Base-by-base conservation (phyloP, 164 flowering plant species). In the Sextonia rubra region DNA sequence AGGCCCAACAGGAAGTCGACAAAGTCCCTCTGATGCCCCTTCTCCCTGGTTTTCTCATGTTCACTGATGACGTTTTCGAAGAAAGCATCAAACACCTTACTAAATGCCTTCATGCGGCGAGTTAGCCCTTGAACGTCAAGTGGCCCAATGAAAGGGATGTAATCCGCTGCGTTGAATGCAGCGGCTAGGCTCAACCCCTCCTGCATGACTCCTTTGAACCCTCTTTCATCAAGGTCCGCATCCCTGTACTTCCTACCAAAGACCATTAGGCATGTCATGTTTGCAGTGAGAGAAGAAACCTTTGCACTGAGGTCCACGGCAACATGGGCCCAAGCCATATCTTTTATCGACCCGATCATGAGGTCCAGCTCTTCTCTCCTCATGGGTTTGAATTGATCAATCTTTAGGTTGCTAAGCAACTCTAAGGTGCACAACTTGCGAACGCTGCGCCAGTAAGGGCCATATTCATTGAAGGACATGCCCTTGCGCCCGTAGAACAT, bases 201-300 rank as follows among this genome's bases (percentile, higher is more conserved):
- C 18, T 79, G 81, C 27, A 87, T 78, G 56, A 83, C 76, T 30
- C 70, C 77, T 18, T 77, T 79, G 68, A 86, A 87, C 3, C 89
- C 86, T 20, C 71, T 82, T 76, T 81, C 79, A 49, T 80, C 82
- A 18, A 82, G 64, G 0, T 85, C 84, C 66, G 77, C 47, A 37
- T 82, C 82, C 37, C 25, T 65, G 66, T 75, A 82, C 71, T 86
- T 86, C 80, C 79, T 85, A 23, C 90, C 90, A 63, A 87, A 72
- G 20, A 84, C 79, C 88, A 85, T 84, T 62, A 23, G 7, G 25
- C 81, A 85, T 23, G 78, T 74, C 77, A 80, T 77, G 30, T 76
- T 69, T 1, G 77, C 71, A 29, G 55, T 77, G 5, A 80, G 63
- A 29, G 80, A 47, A 3, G 80, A 47, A 1, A 79, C 61, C 72